Conservation (phyloP, 202 grass and related monocot genomes). For the Zizania palustris region DNA sequence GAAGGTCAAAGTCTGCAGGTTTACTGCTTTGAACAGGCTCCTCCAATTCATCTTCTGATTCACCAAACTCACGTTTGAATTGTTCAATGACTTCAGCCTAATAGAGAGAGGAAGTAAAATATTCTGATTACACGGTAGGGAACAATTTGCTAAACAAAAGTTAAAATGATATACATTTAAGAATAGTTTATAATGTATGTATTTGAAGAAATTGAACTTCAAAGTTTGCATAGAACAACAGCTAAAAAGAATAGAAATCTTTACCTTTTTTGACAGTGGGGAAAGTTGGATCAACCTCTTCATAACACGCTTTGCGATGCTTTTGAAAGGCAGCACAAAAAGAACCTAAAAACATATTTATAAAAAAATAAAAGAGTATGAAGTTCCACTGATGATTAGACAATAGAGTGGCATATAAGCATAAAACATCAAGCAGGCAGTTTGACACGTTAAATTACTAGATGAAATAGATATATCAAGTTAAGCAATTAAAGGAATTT, state of each 20-base stretch:
- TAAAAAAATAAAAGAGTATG: slow-evolving; percentile 39
- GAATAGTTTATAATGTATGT: background rate
- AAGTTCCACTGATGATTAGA: slow-evolving; percentile 30
- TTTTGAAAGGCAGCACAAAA: slow-evolving; percentile 84
- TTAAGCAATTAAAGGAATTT: background rate
- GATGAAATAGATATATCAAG: no score
- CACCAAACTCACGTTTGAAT: slow-evolving; percentile 75
- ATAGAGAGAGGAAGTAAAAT: slow-evolving; percentile 33
- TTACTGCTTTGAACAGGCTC: slow-evolving; percentile 64
- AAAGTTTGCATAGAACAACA: slow-evolving; percentile 17
- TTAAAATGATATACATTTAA: background rate
- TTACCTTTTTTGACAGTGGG: slow-evolving; percentile 74
- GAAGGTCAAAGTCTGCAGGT: slow-evolving; percentile 73
- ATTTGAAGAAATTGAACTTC: slow-evolving; percentile 19
- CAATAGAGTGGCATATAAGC: background rate
- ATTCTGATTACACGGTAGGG: background rate
- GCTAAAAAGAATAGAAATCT: background rate
- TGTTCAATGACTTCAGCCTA: slow-evolving; percentile 63
- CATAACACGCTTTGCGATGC: slow-evolving; percentile 78
- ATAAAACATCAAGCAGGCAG: background rate
- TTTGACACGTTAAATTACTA: background rate
- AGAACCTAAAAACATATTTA: slow-evolving; percentile 67
- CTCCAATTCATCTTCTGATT: slow-evolving; percentile 64
- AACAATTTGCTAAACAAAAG: slow-evolving; percentile 15
- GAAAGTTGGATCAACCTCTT: slow-evolving; percentile 91